These are phyloP conservation scores for Galerina marginata DNA, from an alignment of 768 basidiomycete species.

Conservation along the genomic window DNA sequence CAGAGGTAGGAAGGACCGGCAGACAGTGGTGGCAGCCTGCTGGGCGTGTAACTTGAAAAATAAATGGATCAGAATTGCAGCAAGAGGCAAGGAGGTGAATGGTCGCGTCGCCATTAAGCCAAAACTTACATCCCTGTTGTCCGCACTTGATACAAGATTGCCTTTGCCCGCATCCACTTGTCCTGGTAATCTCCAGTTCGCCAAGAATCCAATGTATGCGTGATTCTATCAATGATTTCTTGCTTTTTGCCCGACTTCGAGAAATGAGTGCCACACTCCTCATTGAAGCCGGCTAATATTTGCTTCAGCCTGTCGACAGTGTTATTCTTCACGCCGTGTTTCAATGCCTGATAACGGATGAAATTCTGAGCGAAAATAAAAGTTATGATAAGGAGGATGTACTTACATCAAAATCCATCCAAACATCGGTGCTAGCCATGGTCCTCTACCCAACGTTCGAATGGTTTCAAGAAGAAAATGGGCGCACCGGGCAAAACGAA, in stretches of 20 bases:
- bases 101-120: constrained; percentile 3
- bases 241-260: constrained; percentile 86
- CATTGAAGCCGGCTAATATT: constrained; percentile 78
- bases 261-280: constrained; percentile 71
- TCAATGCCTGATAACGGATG: constrained; percentile 55
- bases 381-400: not conserved
- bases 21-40: constrained; percentile 20
- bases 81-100: not conserved
- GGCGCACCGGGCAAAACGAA: constrained; percentile 9
- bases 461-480: not conserved
- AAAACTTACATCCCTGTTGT: constrained; percentile 66
- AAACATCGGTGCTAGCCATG: constrained; percentile 69
- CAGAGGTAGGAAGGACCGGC: constrained; percentile 21
- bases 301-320: constrained; percentile 89
- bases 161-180: constrained; percentile 73
- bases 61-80: not conserved
- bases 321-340: constrained; percentile 73
- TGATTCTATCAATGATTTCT: constrained; percentile 82
- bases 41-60: constrained; percentile 26
- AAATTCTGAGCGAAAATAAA: constrained; percentile 12
- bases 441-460: not conserved
- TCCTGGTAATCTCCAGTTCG: constrained; percentile 58
- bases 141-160: constrained; percentile 70
- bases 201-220: constrained; percentile 64
- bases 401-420: constrained; percentile 79